Conservation (phyloP, 805 yeast species). For the Naumovozyma baii region DNA sequence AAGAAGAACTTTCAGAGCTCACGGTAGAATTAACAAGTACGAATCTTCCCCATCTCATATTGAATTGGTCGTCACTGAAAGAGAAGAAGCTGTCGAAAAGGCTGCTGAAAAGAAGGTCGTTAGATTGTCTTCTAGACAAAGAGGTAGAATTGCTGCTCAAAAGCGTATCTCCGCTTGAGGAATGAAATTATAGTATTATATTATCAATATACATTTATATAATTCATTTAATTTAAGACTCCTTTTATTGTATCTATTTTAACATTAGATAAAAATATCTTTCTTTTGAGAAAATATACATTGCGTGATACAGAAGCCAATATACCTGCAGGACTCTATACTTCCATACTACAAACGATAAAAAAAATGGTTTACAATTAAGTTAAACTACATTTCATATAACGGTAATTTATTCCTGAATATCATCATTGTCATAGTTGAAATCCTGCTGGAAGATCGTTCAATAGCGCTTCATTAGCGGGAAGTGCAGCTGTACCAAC, state of each 20-base stretch:
- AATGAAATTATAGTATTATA: not conserved
- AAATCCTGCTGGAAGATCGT: not conserved
- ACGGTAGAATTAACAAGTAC: slow-evolving; percentile 99
- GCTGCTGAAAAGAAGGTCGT: slow-evolving; percentile 61
- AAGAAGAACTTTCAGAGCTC: slow-evolving; percentile 99
- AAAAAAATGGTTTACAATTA: too few relatives aligned
- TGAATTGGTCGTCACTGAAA: slow-evolving; percentile 93
- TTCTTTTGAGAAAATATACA: too few relatives aligned
- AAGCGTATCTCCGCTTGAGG: slow-evolving; percentile 69
- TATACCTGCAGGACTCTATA: too few relatives aligned
- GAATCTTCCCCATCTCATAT: slow-evolving; percentile 98
- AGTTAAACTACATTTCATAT: too few relatives aligned
- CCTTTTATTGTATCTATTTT: not conserved
- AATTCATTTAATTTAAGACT: not conserved
- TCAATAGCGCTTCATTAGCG: not conserved
- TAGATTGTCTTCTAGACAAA: slow-evolving; percentile 83
- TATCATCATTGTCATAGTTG: too few relatives aligned
- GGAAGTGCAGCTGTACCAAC: slow-evolving; percentile 2
- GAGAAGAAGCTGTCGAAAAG: slow-evolving; percentile 87
- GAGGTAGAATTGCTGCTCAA: slow-evolving; percentile 82
- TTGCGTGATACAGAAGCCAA: too few relatives aligned
- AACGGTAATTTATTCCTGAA: too few relatives aligned
- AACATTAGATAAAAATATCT: too few relatives aligned
- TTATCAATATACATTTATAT: not conserved
- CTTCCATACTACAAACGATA: too few relatives aligned